Evolutionary conservation across 148 eudicot species (phyloP).

Genomic region (Cornus kousa): DNA sequence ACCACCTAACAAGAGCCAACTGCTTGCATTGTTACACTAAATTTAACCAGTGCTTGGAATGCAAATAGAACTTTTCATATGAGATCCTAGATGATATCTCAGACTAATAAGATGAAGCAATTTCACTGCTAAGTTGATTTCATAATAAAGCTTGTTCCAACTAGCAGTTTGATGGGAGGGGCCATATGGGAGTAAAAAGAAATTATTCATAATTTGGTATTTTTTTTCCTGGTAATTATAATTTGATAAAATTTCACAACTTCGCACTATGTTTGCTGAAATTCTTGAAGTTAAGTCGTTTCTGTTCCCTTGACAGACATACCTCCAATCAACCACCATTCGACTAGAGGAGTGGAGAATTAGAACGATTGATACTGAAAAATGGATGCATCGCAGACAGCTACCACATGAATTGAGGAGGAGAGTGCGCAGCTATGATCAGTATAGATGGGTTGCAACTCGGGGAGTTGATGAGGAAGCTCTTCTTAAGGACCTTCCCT

Average conservation of each 20-base stretch:
- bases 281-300: background rate
- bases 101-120: background rate
- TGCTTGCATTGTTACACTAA: background rate
- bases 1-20: background rate
- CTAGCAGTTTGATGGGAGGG: too few species aligned
- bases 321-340: constrained; percentile 14
- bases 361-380: constrained; percentile 15
- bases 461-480: constrained; percentile 19
- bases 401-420: constrained; percentile 18
- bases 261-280: background rate
- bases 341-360: constrained; percentile 22
- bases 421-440: constrained; percentile 15
- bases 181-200: background rate
- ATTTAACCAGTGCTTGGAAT: background rate
- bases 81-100: background rate
- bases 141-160: background rate
- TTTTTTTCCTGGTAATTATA: too few species aligned
- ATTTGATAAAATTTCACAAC: background rate
- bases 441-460: constrained; percentile 18
- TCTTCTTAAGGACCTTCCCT: constrained; percentile 13
- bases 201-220: too few species aligned
- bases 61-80: background rate
- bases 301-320: constrained; percentile 9
- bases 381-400: constrained; percentile 25
- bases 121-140: too few species aligned